Conservation (phyloP, 371 early-diverging fungal genomes). For the Mortierella polycephala region DNA sequence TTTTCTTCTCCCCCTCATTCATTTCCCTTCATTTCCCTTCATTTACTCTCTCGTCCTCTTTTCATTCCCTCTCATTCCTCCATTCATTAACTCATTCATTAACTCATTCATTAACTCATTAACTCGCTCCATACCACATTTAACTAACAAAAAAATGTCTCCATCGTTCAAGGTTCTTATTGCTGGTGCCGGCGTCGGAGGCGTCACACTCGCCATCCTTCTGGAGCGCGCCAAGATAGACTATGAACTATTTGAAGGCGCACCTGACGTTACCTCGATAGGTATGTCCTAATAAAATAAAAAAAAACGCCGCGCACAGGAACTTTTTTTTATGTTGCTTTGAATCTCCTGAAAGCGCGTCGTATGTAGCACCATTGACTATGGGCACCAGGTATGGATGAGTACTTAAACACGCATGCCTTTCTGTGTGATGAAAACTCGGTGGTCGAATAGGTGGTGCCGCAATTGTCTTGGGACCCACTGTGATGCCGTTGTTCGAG, state of each 20-base stretch:
- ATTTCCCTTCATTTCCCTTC: no score
- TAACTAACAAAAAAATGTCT: no score
- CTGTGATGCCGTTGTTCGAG: constrained; percentile 27
- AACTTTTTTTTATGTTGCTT: background rate
- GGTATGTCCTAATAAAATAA: background rate
- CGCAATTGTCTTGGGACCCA: constrained; percentile 27
- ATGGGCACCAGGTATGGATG: background rate
- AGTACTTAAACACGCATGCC: background rate
- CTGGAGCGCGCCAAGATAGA: constrained; percentile 21
- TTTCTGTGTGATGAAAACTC: background rate
- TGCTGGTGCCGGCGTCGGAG: constrained; percentile 19
- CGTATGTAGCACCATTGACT: background rate
- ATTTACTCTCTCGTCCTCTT: no score
- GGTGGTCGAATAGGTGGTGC: constrained; percentile 2
- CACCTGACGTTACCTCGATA: background rate
- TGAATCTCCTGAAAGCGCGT: background rate
- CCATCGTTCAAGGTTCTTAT: constrained; percentile 6
- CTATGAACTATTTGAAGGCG: constrained; percentile 17
- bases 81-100: no score
- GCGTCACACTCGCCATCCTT: constrained; percentile 17
- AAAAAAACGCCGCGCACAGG: background rate
- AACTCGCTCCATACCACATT: no score
- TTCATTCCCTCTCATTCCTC: no score
- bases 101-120: no score
- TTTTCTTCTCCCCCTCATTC: no score